Evolutionary conservation across 2,329 filamentous ascomycete species (phyloP).

Genomic region (Aspergillus ochraceoroseus): DNA sequence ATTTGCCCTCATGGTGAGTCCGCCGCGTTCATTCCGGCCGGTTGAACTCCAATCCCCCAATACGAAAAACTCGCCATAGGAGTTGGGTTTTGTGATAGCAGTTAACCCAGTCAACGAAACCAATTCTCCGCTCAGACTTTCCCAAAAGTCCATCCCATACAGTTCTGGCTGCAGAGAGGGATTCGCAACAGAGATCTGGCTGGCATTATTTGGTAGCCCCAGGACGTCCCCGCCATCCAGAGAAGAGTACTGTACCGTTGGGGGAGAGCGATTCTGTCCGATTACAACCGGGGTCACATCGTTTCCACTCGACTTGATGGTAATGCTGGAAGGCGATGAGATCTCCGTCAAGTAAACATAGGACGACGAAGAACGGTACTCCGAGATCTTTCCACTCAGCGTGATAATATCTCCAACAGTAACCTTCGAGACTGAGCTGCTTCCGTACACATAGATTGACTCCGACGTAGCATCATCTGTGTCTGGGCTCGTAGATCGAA

Average conservation of each 20-base stretch:
- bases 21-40: conserved; percentile 59
- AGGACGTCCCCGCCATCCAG: conserved; percentile 64
- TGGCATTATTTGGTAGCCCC: conserved; percentile 58
- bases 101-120: conserved; percentile 58
- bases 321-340: conserved; percentile 51
- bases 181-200: conserved; percentile 55
- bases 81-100: conserved; percentile 58
- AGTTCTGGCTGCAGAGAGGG: conserved; percentile 56
- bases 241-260: conserved; percentile 56
- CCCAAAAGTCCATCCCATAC: conserved; percentile 71
- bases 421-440: conserved; percentile 48
- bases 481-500: conserved; percentile 57
- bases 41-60: conserved; percentile 60
- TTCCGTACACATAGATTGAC: conserved; percentile 61
- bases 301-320: conserved; percentile 52
- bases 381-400: conserved; percentile 56
- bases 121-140: conserved; percentile 62
- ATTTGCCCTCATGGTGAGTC: conserved; percentile 57
- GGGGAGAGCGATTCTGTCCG: conserved; percentile 55
- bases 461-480: conserved; percentile 56
- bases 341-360: conserved; percentile 64
- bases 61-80: conserved; percentile 65
- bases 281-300: conserved; percentile 56
- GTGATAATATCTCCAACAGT: conserved; percentile 60
- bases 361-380: conserved; percentile 53